phyloP scores from a whole-genome alignment of 2,329 filamentous ascomycete genomes.

The Epichloe baconii region DNA sequence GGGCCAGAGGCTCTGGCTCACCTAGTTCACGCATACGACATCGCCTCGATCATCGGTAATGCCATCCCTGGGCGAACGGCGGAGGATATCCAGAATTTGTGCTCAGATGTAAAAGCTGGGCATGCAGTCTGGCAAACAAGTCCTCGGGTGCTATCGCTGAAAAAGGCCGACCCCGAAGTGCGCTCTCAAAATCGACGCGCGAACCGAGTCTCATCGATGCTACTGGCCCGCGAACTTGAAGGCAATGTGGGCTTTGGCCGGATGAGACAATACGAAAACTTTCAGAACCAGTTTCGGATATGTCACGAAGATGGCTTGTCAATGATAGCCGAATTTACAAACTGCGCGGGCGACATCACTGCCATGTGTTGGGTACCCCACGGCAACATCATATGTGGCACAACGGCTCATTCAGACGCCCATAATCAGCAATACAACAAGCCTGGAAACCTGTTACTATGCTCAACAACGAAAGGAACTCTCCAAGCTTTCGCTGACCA shows the following conservation, averaged over 20 bases:
- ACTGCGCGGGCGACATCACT: slow-evolving; percentile 48
- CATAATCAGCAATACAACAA: slow-evolving; percentile 57
- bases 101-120: slow-evolving; percentile 17
- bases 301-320: slow-evolving; percentile 38
- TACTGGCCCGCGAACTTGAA: slow-evolving; percentile 35
- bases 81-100: slow-evolving; percentile 20
- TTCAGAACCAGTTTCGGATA: slow-evolving; percentile 30
- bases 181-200: slow-evolving; percentile 7
- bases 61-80: slow-evolving; percentile 12
- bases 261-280: slow-evolving; percentile 29
- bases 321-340: slow-evolving; percentile 41
- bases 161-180: slow-evolving; percentile 5
- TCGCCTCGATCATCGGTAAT: slow-evolving; percentile 13
- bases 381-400: slow-evolving; percentile 45
- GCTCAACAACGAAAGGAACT: slow-evolving; percentile 30
- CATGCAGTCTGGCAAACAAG: slow-evolving; percentile 4
- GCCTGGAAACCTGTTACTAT: slow-evolving; percentile 46
- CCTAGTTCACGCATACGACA: slow-evolving; percentile 10
- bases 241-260: slow-evolving; percentile 31
- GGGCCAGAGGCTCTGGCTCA: slow-evolving; percentile 11
- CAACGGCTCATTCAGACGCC: slow-evolving; percentile 47
- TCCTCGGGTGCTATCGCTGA: slow-evolving; percentile 15
- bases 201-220: slow-evolving; percentile 24
- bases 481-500: slow-evolving; percentile 43
- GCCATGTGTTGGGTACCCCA: slow-evolving; percentile 44